Percentiles rank a stretch among this genome's conserved stretches.
These are phyloP conservation scores for Rhizopus arrhizus DNA, from an alignment of 371 early-diverging fungal species.

Conservation along the genomic window DNA sequence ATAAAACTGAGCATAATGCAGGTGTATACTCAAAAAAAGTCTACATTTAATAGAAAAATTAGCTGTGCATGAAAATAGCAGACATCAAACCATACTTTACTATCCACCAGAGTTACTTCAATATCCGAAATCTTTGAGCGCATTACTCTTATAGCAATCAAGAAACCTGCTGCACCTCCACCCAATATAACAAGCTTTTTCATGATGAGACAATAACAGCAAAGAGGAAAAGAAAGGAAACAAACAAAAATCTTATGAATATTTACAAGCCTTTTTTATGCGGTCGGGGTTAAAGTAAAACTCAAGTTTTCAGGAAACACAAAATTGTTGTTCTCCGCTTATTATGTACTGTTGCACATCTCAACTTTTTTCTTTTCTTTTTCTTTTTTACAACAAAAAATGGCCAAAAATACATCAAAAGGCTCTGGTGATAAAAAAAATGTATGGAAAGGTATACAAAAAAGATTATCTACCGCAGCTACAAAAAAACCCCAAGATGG, in stretches of 20 bases:
- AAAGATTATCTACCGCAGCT: background rate
- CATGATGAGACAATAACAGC: background rate
- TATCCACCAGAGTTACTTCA: slow-evolving; percentile 42
- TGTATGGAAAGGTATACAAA: slow-evolving; percentile 7
- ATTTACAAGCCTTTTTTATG: too few species aligned
- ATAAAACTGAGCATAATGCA: slow-evolving; percentile 37
- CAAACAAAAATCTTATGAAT: background rate
- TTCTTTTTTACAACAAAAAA: background rate
- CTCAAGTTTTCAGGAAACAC: background rate
- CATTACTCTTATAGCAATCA: slow-evolving; percentile 33
- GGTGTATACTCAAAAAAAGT: slow-evolving; percentile 50
- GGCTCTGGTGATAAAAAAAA: background rate
- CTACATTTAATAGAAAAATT: slow-evolving; percentile 10
- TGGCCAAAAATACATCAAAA: slow-evolving; percentile 1
- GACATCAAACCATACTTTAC: slow-evolving; percentile 26
- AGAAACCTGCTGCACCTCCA: slow-evolving; percentile 42
- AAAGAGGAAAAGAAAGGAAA: slow-evolving; percentile 4
- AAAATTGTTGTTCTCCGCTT: background rate
- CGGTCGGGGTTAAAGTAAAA: too few species aligned
- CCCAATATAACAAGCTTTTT: slow-evolving; percentile 39
- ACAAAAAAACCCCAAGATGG: background rate
- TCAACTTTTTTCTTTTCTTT: background rate
- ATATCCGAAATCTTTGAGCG: slow-evolving; percentile 14
- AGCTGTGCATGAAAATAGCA: too few species aligned
- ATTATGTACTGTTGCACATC: background rate